Base-by-base conservation (phyloP, 2,329 filamentous ascomycete genomes). In the Fusarium brevicatenulatum region DNA sequence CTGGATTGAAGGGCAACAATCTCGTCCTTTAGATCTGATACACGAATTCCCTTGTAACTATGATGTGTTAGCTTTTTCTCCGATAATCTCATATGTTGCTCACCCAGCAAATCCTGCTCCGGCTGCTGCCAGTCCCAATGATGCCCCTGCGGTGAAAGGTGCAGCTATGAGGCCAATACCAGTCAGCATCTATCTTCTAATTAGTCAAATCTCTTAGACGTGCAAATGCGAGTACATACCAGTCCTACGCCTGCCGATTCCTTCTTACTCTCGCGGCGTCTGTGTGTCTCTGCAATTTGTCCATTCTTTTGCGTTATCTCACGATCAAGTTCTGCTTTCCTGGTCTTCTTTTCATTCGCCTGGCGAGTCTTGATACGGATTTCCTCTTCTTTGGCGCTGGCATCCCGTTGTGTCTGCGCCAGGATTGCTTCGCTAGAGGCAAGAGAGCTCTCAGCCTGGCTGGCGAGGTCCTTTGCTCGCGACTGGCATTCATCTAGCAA, bases 41-140 rank as follows among this genome's bases (percentile, higher is more conserved):
- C 12, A 4, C 49, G 49, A 21, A 25, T 18, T 0, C 49, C 49
- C 32, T 52, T 52, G 32, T 52, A 52, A 23, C 49, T 52, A 16
- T 36, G 9, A 19, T 25, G 7, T 7, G 4, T 52, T 5, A 52
- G 30, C 16, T 8, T 34, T 32, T 2, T 25, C 8, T 52, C 9
- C 6, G 6, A 23, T 18, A 3, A 11, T 19, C 8, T 19, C 4
- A 0, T 0, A 23, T 13, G 12, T 9, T 13, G 4, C n/a, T 52
- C 9, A 52, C 49, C 49, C 49, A 19, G 49, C 49, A 52, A 52
- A 36, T 13, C 49, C 49, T 9, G 49, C 49, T 2, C 49, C 49
- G 3, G 32, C 49, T 52, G 49, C 49, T 19, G 49, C 49, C 4
- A 52, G 32, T 8, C 32, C 32, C 15, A 52, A 13, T 4, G 49